Evolutionary conservation across 2,329 filamentous ascomycete genomes (phyloP), one percentile per base, ranked within the genome.

Genomic region (Fusarium gaditjirri): DNA sequence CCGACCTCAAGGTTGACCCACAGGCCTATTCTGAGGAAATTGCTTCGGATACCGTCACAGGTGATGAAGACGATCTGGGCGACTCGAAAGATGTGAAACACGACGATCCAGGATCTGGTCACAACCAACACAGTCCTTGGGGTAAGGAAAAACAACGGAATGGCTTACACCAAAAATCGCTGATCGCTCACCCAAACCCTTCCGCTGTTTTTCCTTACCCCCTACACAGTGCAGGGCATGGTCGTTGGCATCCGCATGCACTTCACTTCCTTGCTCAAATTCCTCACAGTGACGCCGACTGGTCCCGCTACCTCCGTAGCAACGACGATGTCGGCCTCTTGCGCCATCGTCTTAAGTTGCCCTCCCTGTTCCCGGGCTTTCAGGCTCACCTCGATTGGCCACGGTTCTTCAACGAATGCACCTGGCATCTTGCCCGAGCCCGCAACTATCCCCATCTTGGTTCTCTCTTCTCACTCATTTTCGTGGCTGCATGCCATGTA

Each of bases 401-500:
- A 27, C 36, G 13, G 10, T 33, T 72, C 33, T 72, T 72, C 11
- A 41, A 31, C 6, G 58, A 68, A 27, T 73, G 67, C 46, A 31
- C 55, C 11, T 43, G 31, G 55, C 59, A 56, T 38, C 60, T 74
- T 21, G 41, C 29, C 8, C 60, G 31, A 12, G 39, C 47, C 8
- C 25, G 29, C 31, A n/a, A 43, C 3, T 21, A 60, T 11, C 60
- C 60, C 8, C 21, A 68, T 29, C 38, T 72, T 21, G 60, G 56
- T 8, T 70, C 68, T 10, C 39, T 73, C 19, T 74, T 74, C 42
- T 61, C 59, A 21, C 25, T 66, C 41, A 35, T 62, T 33, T 73
- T 72, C 39, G 50, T 70, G 23, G 68, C 71, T 8, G 43, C 68
- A 8, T 74, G 57, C 25, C 68, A 72, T 21, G 46, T 74, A 29